Conservation (phyloP, 768 basidiomycete species). For the Jaapia argillacea region DNA sequence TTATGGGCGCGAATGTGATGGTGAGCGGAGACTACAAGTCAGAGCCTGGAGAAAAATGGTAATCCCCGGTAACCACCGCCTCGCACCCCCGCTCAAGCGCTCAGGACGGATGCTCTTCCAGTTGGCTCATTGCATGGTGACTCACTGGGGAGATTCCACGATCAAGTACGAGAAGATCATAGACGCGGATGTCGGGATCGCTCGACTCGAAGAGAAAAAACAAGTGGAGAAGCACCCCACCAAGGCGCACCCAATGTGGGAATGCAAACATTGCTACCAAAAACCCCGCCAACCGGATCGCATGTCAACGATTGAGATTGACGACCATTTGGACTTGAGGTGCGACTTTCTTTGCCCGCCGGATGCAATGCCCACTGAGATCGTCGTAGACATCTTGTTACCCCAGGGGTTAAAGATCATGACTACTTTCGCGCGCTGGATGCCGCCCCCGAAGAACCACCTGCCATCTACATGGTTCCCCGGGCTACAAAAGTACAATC, state of each 20-base stretch:
- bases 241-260: too few relatives aligned
- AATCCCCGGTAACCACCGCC: conserved; percentile 1
- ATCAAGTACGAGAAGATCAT: conserved; percentile 1
- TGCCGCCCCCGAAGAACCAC: not conserved
- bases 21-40: conserved; percentile 3
- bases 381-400: not conserved
- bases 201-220: too few relatives aligned
- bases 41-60: conserved; percentile 4
- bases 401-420: not conserved
- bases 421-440: not conserved
- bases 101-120: not conserved
- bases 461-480: not conserved
- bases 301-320: not conserved
- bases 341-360: not conserved
- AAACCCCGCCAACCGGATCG: not conserved
- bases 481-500: not conserved
- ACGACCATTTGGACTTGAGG: not conserved
- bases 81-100: too few relatives aligned
- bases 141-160: conserved; percentile 1
- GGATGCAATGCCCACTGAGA: not conserved
- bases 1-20: conserved; percentile 1
- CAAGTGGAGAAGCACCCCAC: too few relatives aligned
- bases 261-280: not conserved
- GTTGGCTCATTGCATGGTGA: conserved; percentile 1
- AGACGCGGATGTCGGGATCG: conserved; percentile 2